These are phyloP conservation scores for Diaporthe amygdali DNA, from an alignment of 2,329 filamentous ascomycete genomes.

Conservation along the genomic window DNA sequence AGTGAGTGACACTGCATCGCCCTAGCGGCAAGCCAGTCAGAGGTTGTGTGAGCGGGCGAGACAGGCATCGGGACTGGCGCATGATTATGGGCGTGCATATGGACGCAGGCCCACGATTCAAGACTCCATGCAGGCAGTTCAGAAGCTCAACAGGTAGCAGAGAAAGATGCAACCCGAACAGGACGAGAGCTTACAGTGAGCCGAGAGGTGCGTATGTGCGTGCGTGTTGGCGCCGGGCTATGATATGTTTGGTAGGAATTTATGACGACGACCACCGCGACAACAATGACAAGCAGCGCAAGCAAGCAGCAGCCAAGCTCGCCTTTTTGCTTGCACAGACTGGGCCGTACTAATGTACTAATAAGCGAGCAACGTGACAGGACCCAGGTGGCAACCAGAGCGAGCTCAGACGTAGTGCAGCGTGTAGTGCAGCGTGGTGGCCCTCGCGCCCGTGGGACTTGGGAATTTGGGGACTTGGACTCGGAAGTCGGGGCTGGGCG, in stretches of 20 bases:
- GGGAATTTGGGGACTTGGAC: background rate
- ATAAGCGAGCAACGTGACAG: constrained; percentile 1
- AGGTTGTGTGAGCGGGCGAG: constrained; percentile 6
- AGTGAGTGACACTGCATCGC: constrained; percentile 7
- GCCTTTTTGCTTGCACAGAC: constrained; percentile 5
- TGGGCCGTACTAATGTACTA: background rate
- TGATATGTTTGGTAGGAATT: background rate
- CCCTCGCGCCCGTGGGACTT: background rate
- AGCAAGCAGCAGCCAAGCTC: background rate
- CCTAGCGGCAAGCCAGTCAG: constrained; percentile 7
- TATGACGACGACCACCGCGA: background rate
- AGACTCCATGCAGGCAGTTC: background rate
- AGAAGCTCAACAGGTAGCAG: background rate
- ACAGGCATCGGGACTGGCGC: background rate
- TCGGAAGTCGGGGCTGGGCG: constrained; percentile 9
- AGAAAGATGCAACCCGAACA: background rate
- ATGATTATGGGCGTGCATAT: constrained; percentile 7
- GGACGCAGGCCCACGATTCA: constrained; percentile 8
- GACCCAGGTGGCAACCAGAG: background rate
- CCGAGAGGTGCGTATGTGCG: background rate
- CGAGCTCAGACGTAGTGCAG: background rate
- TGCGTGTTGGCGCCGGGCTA: background rate
- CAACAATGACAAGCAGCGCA: background rate
- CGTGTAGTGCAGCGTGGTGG: background rate
- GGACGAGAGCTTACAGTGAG: constrained; percentile 6